These are phyloP conservation scores for Byssothecium circinans DNA, from an alignment of 2,329 filamentous ascomycete species.

Conservation along the genomic window DNA sequence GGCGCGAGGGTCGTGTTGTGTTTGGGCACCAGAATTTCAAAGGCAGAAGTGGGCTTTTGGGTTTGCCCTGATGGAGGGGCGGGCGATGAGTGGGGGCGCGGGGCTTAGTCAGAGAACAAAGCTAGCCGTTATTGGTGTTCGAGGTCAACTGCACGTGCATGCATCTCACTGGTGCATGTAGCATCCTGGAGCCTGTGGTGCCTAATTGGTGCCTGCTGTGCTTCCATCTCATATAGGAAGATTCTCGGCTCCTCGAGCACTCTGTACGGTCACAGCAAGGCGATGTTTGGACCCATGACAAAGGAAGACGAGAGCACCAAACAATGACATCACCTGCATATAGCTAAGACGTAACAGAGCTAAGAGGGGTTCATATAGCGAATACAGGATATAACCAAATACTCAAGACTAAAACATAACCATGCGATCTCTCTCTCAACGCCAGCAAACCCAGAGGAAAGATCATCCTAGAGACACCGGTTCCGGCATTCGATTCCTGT, in stretches of 20 bases:
- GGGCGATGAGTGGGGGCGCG: neutral
- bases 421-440: neutral
- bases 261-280: too few species aligned
- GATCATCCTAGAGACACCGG: neutral
- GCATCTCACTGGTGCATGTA: neutral
- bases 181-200: neutral
- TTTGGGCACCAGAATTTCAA: conserved; percentile 23
- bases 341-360: neutral
- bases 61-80: conserved; percentile 21
- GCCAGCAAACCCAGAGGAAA: conserved; percentile 3
- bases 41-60: conserved; percentile 16
- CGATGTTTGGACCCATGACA: too few species aligned
- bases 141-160: neutral
- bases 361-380: neutral
- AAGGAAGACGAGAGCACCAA: too few species aligned
- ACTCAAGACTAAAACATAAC: neutral
- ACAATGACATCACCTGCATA: too few species aligned
- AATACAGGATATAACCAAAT: conserved; percentile 1
- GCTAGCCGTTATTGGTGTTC: neutral
- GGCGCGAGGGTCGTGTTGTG: conserved; percentile 19
- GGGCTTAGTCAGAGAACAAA: neutral
- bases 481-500: conserved; percentile 1
- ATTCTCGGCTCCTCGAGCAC: too few species aligned
- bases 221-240: too few species aligned
- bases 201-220: neutral